phyloP scores from a whole-genome alignment of 352 stramenopile species.

The Phytopythium kandeliae region DNA sequence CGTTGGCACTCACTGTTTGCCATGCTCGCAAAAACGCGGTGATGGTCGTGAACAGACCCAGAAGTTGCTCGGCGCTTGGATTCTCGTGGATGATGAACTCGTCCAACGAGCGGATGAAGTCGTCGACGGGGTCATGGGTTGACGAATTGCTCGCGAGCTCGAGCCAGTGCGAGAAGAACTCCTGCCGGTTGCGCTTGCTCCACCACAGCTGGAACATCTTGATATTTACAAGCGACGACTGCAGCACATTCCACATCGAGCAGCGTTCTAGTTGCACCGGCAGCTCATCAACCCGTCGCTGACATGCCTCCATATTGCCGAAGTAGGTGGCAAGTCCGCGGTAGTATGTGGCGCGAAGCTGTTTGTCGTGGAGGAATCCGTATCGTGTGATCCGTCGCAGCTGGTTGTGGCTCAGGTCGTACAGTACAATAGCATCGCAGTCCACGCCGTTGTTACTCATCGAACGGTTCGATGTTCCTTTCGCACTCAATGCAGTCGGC shows the following conservation, averaged over 20 bases:
- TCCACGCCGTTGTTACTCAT: constrained; percentile 13
- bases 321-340: constrained; percentile 72
- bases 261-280: constrained; percentile 78
- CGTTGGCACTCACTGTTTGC: constrained; percentile 43
- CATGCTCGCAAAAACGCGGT: constrained; percentile 73
- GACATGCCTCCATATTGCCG: constrained; percentile 55
- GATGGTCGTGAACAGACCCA: constrained; percentile 69
- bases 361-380: constrained; percentile 61
- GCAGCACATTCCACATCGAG: constrained; percentile 53
- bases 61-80: constrained; percentile 54
- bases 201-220: constrained; percentile 87
- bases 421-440: constrained; percentile 36
- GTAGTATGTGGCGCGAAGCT: constrained; percentile 66
- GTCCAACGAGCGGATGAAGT: constrained; percentile 75
- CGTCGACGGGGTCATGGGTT: constrained; percentile 70
- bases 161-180: constrained; percentile 79
- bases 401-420: constrained; percentile 78
- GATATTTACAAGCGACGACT: constrained; percentile 73
- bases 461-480: constrained; percentile 6
- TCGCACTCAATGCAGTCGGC: constrained; percentile 8
- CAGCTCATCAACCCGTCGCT: constrained; percentile 74
- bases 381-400: constrained; percentile 63
- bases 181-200: constrained; percentile 70
- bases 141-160: constrained; percentile 55
- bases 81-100: constrained; percentile 63